Evolutionary conservation across 1,284 basidiomycete genomes (phyloP).

Genomic region (Tilletia setariae): DNA sequence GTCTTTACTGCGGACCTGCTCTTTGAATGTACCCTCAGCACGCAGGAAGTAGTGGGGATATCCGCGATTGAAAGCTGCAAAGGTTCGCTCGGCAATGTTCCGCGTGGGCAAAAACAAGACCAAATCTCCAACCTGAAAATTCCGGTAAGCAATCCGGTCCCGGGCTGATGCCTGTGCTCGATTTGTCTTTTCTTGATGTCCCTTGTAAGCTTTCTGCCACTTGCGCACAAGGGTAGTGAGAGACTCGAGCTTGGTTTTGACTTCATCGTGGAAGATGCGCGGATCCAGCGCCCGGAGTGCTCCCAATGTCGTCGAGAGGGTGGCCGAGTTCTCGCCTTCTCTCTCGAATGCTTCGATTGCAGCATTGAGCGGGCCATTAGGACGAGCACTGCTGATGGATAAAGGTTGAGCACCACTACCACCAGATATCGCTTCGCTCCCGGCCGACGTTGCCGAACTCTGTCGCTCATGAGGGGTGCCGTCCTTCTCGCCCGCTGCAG

Average conservation of each 20-base stretch:
- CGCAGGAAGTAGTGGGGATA: slow-evolving; percentile 96
- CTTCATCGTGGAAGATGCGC: slow-evolving; percentile 73
- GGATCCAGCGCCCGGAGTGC: slow-evolving; percentile 66
- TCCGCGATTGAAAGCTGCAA: slow-evolving; percentile 61
- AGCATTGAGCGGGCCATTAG: slow-evolving; percentile 5
- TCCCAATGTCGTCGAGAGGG: slow-evolving; percentile 30
- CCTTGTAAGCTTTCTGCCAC: slow-evolving; percentile 84
- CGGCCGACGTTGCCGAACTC: background rate
- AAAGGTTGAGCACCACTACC: background rate
- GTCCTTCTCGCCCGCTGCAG: background rate
- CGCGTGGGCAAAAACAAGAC: slow-evolving; percentile 92
- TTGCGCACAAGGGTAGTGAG: slow-evolving; percentile 75
- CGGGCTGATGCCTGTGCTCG: slow-evolving; percentile 36
- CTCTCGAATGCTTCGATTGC: slow-evolving; percentile 37
- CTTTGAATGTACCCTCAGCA: slow-evolving; percentile 71
- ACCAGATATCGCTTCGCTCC: background rate
- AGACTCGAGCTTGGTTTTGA: slow-evolving; percentile 66
- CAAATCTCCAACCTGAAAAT: slow-evolving; percentile 63
- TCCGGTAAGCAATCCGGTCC: slow-evolving; percentile 58
- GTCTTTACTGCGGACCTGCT: slow-evolving; percentile 65
- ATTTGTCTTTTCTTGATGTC: slow-evolving; percentile 72
- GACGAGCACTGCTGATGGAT: background rate
- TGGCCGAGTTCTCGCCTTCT: slow-evolving; percentile 25
- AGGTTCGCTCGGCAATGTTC: slow-evolving; percentile 60
- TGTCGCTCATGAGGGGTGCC: background rate